Percentiles rank a stretch among this genome's conserved stretches.
These are phyloP conservation scores for Marchantia polymorpha DNA, from an alignment of 225 moss, liverwort and hornwort species.

Conservation along the genomic window DNA sequence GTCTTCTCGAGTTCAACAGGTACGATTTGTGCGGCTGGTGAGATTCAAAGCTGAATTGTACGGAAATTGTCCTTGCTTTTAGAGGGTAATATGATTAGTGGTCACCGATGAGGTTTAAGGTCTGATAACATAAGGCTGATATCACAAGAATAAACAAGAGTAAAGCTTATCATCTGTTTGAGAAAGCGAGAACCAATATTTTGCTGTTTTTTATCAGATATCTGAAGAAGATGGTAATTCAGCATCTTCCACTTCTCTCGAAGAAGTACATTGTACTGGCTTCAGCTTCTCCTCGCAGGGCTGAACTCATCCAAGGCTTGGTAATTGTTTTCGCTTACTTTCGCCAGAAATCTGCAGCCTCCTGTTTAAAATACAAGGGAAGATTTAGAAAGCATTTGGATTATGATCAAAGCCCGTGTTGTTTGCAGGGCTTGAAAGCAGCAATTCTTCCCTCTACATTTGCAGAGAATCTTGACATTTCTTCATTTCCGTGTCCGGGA, in stretches of 20 bases:
- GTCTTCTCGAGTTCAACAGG: no score
- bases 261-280: conserved; percentile 88
- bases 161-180: no score
- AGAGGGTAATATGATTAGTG: no score
- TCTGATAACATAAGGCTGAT: no score
- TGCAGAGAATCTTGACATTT: conserved; percentile 82
- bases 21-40: no score
- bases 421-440: conserved; percentile 70
- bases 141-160: no score
- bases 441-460: conserved; percentile 84
- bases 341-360: background rate
- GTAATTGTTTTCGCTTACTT: conserved; percentile 25
- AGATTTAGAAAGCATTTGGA: background rate
- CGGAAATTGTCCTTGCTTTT: no score
- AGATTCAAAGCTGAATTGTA: no score
- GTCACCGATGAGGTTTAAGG: no score
- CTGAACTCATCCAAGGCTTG: conserved; percentile 86
- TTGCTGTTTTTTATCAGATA: background rate
- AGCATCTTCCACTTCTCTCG: conserved; percentile 84
- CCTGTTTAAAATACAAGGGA: background rate
- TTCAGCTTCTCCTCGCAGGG: conserved; percentile 89
- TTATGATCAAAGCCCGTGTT: conserved; percentile 3
- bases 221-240: conserved; percentile 74
- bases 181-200: no score
- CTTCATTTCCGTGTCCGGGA: conserved; percentile 74